These are phyloP conservation scores for Apostasia shenzhenica DNA, from an alignment of 106 monocot species.

Conservation along the genomic window DNA sequence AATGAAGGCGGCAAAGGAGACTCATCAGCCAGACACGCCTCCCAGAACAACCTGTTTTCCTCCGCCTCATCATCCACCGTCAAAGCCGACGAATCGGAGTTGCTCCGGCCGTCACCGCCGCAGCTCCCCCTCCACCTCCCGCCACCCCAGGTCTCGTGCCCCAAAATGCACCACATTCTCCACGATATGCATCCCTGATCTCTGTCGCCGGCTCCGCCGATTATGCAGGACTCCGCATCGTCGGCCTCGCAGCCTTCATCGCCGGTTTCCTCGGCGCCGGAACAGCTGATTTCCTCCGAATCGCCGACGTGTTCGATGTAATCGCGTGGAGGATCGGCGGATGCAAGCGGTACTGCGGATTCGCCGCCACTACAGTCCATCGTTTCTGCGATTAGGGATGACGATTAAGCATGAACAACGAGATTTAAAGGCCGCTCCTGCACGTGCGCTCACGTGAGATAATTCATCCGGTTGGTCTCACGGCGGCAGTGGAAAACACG, in stretches of 20 bases:
- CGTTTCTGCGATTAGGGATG: too few species aligned
- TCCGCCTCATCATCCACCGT: not conserved
- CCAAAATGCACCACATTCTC: constrained; percentile 5
- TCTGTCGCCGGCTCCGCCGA: not conserved
- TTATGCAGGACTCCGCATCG: not conserved
- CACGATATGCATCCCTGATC: not conserved
- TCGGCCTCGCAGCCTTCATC: too few species aligned
- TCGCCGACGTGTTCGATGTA: not conserved
- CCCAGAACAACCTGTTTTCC: constrained; percentile 4
- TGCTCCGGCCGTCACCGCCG: too few species aligned
- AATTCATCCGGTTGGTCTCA: too few species aligned
- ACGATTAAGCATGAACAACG: too few species aligned
- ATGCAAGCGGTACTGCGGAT: too few species aligned
- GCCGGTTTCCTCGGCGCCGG: not conserved
- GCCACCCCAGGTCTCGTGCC: not conserved
- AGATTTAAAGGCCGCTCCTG: too few species aligned
- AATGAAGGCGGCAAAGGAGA: not conserved
- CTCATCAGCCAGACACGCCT: constrained; percentile 4
- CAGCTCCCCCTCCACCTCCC: not conserved
- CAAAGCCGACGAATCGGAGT: not conserved
- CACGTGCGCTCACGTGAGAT: too few species aligned
- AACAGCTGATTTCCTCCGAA: not conserved
- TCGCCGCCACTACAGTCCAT: too few species aligned
- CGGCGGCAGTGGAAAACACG: too few species aligned
- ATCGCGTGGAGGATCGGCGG: not conserved